Evolutionary conservation across 2,329 filamentous ascomycete genomes (phyloP), one percentile per base, ranked within the genome.

Genomic region (Clathrospora elynae): DNA sequence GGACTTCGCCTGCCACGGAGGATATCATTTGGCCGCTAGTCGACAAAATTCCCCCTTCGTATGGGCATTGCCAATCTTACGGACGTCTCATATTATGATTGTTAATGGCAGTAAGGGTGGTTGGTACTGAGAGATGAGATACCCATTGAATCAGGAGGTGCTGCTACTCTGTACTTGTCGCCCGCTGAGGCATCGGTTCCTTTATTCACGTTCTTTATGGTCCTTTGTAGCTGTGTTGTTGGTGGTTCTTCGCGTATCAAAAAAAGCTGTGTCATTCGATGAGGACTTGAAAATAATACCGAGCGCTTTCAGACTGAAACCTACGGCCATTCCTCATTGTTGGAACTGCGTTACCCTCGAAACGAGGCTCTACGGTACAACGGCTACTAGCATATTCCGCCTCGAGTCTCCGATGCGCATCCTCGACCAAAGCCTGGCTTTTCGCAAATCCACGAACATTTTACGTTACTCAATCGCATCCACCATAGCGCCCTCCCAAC

Each of bases 81-180:
- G 46, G 53, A 56, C 50, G 61, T 59, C 53, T 44, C 28, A 16
- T 37, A 33, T 43, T 52, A 45, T 57, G 50, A 57, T 53, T 61
- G 46, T 57, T 53, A 46, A 40, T 61, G 53, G 51, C 55, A 64
- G 53, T 54, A 56, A 46, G 56, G 58, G 56, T 64, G 61, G 59
- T 56, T 61, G 60, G 59, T 59, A 61, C 65, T 62, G 59, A 64
- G 63, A 66, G 65, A 63, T 61, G 65, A 66, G 61, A 70, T 70
- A 70, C 66, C 67, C 67, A 66, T 65, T 55, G 55, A 61, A 62
- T 67, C 66, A 65, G 65, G 57, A 64, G 53, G 54, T 66, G 56
- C 58, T 64, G 53, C 51, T 59, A 47, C 57, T 54, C 46, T 59
- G 44, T 55, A 55, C 59, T 65, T 60, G 51, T 54, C 50, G 54